These are phyloP conservation scores for Lactarius akahatsu DNA, from an alignment of 768 basidiomycete genomes.

Conservation along the genomic window DNA sequence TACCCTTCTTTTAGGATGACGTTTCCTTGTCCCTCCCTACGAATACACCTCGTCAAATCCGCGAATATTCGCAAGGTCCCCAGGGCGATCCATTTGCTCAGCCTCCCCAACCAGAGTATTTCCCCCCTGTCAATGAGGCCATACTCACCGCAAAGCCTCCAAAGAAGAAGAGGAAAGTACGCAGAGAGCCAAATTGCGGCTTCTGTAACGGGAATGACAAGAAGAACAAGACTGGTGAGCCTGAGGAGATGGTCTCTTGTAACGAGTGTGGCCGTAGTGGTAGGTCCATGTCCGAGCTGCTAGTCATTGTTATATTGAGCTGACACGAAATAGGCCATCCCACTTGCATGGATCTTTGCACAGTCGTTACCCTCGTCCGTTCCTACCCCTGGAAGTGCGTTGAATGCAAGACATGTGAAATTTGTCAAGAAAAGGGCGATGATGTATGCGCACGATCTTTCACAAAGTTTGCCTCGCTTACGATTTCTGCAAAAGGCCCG, in stretches of 20 bases:
- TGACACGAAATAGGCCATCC: slow-evolving; percentile 62
- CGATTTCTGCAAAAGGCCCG: slow-evolving; percentile 49
- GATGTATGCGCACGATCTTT: slow-evolving; percentile 59
- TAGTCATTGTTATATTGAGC: slow-evolving; percentile 7
- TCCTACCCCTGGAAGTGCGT: slow-evolving; percentile 84
- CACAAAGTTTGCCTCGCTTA: slow-evolving; percentile 29
- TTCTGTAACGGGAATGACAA: slow-evolving; percentile 71
- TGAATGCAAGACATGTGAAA: slow-evolving; percentile 90
- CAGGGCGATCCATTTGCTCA: slow-evolving; percentile 84
- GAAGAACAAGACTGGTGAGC: slow-evolving; percentile 53
- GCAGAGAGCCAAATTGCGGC: slow-evolving; percentile 67
- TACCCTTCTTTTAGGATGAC: slow-evolving; percentile 17
- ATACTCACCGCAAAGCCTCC: slow-evolving; percentile 41
- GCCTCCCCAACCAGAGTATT: slow-evolving; percentile 52
- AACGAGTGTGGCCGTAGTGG: slow-evolving; percentile 82
- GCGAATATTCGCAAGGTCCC: slow-evolving; percentile 67
- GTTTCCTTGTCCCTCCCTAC: slow-evolving; percentile 27
- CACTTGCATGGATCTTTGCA: slow-evolving; percentile 71
- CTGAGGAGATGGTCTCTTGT: slow-evolving; percentile 77
- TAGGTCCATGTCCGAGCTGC: slow-evolving; percentile 37
- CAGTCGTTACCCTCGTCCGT: slow-evolving; percentile 58
- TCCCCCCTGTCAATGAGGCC: slow-evolving; percentile 45
- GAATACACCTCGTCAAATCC: slow-evolving; percentile 32
- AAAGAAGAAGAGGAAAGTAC: slow-evolving; percentile 47
- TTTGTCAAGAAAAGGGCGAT: slow-evolving; percentile 81